Percentiles rank a stretch among this genome's conserved stretches.
Evolutionary conservation across 192 early-diverging fungal species (phyloP).

Genomic region (Mortierella hygrophila): DNA sequence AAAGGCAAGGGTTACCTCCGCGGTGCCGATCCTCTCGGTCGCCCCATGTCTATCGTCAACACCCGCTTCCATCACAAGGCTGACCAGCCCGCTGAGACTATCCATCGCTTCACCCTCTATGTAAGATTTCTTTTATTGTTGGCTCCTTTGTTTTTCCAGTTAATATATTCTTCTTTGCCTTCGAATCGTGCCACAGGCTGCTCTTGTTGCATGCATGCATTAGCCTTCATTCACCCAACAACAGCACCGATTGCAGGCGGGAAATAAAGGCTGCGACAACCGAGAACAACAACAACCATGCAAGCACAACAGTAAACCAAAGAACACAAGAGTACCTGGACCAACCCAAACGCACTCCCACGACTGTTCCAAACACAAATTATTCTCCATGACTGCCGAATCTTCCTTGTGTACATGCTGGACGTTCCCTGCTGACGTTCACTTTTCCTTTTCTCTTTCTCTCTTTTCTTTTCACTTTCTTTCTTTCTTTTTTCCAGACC

Average conservation of each 20-base stretch:
- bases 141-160: neutral
- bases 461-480: neutral
- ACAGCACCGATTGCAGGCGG: neutral
- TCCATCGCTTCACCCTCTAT: conserved; percentile 77
- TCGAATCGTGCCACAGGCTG: neutral
- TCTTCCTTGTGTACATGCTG: neutral
- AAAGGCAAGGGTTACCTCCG: conserved; percentile 64
- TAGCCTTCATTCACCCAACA: neutral
- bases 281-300: neutral
- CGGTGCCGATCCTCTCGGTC: conserved; percentile 62
- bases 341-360: neutral
- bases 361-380: neutral
- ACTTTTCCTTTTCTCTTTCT: neutral
- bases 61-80: conserved; percentile 65
- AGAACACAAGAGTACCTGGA: neutral
- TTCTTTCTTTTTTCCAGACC: conserved; percentile 2
- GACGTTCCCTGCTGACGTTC: neutral
- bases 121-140: conserved; percentile 53
- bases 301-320: neutral
- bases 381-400: neutral
- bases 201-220: neutral
- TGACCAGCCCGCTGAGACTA: conserved; percentile 71
- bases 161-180: neutral
- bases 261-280: neutral
- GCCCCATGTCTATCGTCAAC: conserved; percentile 66